Conservation (phyloP, 176 grass and related monocot species). For the Coix lacrymajobi region DNA sequence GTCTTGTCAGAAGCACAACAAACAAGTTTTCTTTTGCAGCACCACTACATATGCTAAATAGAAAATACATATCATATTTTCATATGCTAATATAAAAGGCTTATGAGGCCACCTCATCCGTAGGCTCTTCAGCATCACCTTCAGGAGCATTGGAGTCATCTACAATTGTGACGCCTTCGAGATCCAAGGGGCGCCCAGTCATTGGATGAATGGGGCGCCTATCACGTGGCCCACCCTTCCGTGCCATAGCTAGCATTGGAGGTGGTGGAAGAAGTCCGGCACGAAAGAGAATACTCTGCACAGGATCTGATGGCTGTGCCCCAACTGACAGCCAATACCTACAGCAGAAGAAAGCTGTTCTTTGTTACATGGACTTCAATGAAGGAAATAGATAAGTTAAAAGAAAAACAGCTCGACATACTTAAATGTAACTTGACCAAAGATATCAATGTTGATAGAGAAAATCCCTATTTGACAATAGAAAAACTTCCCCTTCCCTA, state of each 20-base stretch:
- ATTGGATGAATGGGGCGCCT: conserved; percentile 66
- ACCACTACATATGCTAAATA: conserved; percentile 2
- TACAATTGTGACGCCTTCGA: conserved; percentile 19
- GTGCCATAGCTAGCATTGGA: conserved; percentile 68
- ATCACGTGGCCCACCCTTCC: conserved; percentile 73
- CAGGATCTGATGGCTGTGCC: conserved; percentile 83
- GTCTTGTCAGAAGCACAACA: conserved; percentile 28
- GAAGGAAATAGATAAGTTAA: background rate
- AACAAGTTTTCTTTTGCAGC: conserved; percentile 13
- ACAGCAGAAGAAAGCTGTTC: background rate
- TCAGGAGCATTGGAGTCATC: conserved; percentile 27
- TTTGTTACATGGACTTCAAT: background rate
- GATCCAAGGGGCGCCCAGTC: conserved; percentile 60
- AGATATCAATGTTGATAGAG: background rate
- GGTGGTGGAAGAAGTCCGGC: conserved; percentile 82
- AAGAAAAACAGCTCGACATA: background rate
- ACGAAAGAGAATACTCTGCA: conserved; percentile 82
- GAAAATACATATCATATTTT: conserved; percentile 1
- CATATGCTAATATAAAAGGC: conserved; percentile 7
- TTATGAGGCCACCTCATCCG: conserved; percentile 20
- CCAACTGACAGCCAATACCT: conserved; percentile 94
- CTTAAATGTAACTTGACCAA: conserved; percentile 1
- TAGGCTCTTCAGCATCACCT: conserved; percentile 27
- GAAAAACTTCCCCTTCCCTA: background rate
- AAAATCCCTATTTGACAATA: background rate